Conservation (phyloP, 257 asterid species). For the Gentiana dahurica region DNA sequence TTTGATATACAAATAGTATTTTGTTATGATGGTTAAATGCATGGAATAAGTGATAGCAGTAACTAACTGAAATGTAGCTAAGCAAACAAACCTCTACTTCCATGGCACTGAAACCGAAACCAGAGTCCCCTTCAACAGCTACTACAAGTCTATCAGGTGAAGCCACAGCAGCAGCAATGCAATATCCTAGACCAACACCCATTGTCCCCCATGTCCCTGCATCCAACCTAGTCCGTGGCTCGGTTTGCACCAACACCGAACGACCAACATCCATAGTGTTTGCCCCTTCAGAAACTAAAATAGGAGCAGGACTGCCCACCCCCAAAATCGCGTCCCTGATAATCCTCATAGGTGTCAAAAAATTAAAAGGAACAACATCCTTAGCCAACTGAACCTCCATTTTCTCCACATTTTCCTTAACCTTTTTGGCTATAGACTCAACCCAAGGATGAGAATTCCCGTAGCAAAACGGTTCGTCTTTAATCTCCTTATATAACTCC, state of each 20-base stretch:
- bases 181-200: constrained; percentile 97
- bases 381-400: constrained; percentile 75
- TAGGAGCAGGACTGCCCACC: constrained; percentile 66
- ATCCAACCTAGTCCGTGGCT: constrained; percentile 90
- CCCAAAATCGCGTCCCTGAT: constrained; percentile 70
- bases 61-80: background rate
- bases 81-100: constrained; percentile 68
- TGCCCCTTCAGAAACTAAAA: constrained; percentile 86
- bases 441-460: constrained; percentile 83
- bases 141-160: constrained; percentile 77
- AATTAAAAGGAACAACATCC: constrained; percentile 82
- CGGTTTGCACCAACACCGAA: constrained; percentile 70
- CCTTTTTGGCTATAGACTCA: constrained; percentile 52
- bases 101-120: constrained; percentile 96
- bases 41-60: too few relatives aligned
- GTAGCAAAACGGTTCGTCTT: constrained; percentile 74
- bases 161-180: constrained; percentile 97
- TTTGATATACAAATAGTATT: too few relatives aligned
- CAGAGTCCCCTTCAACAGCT: constrained; percentile 97
- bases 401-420: constrained; percentile 61
- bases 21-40: too few relatives aligned
- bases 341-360: constrained; percentile 81
- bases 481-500: constrained; percentile 51
- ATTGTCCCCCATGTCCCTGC: constrained; percentile 99
- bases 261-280: constrained; percentile 93